Base-by-base conservation (phyloP, 176 grass and related monocot genomes). In the Aegilops sharonensis region DNA sequence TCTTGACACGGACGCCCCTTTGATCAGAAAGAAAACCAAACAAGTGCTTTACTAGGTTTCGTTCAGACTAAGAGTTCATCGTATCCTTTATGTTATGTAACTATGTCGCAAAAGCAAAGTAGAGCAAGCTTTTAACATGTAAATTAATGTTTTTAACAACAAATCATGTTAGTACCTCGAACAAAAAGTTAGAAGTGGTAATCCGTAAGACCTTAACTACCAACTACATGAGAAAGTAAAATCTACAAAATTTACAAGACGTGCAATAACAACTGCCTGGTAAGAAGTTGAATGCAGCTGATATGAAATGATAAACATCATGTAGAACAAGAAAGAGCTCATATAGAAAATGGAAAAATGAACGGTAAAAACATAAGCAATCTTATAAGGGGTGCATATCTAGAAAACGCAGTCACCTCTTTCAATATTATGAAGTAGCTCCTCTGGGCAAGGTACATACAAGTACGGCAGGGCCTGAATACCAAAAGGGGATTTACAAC, bases 381-480 rank as follows among this genome's bases (percentile, higher is more conserved):
- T 36, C 73, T 32, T 25, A 81, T 36, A 24, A 85, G 17, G 11
- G 20, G 24, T 83, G 18, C n/a, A 72, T 56, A 83, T 34, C 10
- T 66, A 86, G 48, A 25, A 79, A 84, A 21, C 5, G 72, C 27
- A 30, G 60, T 91, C 47, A 91, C 86, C 90, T 90, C 64, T 84
- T 23, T 86, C 82, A 37, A 87, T 34, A 79, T 90, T 86, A 82
- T 73, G 62, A 17, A 88, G 87, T 36, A 94, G 78, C 69, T 94
- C 93, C 20, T 92, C 87, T 12, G 85, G 82, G 85, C 93, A 94
- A 79, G 88, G 88, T 73, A 94, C 80, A 84, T 92, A 92, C 82
- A 94, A 85, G 82, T 90, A 94, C 32, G 93, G 93, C 82, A 94
- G 75, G 54, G 78, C 90, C 93, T 94, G 78, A 76, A 85, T 78